phyloP scores from a whole-genome alignment of 2,329 filamentous ascomycete genomes.

The Arthrobotrys musiformis region DNA sequence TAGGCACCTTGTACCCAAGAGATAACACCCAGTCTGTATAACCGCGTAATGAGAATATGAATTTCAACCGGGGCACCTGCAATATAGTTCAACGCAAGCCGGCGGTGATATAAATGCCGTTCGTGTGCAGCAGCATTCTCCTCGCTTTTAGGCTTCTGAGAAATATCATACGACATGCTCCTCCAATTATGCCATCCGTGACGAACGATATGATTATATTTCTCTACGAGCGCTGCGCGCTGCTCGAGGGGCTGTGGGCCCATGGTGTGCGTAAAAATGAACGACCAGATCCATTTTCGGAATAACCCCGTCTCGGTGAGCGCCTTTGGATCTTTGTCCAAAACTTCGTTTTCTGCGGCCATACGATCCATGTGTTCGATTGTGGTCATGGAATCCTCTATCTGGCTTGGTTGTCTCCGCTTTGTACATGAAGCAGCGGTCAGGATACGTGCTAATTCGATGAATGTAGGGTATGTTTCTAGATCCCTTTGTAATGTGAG shows the following conservation, averaged over 20 bases:
- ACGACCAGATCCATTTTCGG: neutral
- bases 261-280: neutral
- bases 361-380: constrained; percentile 2
- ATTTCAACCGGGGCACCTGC: neutral
- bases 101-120: neutral
- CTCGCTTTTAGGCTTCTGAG: neutral
- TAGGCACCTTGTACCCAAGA: constrained; percentile 6
- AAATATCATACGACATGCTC: neutral
- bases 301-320: neutral
- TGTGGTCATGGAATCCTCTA: neutral
- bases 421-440: neutral
- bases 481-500: neutral
- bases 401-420: neutral
- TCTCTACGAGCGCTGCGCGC: neutral
- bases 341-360: constrained; percentile 1
- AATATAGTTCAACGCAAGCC: neutral
- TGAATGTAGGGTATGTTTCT: neutral
- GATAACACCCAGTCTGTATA: constrained; percentile 15
- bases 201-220: neutral
- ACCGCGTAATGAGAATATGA: neutral
- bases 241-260: neutral
- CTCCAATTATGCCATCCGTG: neutral
- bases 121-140: neutral
- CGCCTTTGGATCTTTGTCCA: neutral
- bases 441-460: neutral